Evolutionary conservation across 2,329 filamentous ascomycete genomes (phyloP).

Genomic region (Beauveria scarabaeidicola): DNA sequence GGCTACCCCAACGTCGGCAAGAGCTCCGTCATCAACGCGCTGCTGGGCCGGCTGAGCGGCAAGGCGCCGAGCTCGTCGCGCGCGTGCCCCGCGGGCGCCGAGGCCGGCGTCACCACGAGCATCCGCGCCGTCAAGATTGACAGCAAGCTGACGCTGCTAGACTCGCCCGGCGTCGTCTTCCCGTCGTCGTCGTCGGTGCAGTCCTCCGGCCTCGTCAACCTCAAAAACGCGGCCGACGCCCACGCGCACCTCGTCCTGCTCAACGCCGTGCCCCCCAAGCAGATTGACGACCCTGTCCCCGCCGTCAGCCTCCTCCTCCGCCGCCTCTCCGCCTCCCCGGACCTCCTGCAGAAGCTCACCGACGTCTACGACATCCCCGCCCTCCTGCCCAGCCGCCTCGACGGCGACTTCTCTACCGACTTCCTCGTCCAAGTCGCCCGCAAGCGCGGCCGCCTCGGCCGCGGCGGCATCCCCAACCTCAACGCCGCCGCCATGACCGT

Average conservation of each 20-base stretch:
- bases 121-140: constrained; percentile 89
- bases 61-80: constrained; percentile 46
- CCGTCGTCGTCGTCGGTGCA: constrained; percentile 49
- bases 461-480: constrained; percentile 85
- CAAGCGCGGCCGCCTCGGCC: constrained; percentile 81
- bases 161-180: constrained; percentile 93
- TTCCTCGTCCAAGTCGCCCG: constrained; percentile 92
- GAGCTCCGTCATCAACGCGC: constrained; percentile 91
- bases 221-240: constrained; percentile 59
- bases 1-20: constrained; percentile 96
- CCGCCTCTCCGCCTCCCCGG: constrained; percentile 63
- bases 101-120: constrained; percentile 85
- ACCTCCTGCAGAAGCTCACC: constrained; percentile 70
- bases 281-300: constrained; percentile 86
- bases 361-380: constrained; percentile 78
- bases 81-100: constrained; percentile 80
- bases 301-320: constrained; percentile 79
- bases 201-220: constrained; percentile 34
- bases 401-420: constrained; percentile 74
- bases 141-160: constrained; percentile 85
- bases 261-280: constrained; percentile 86
- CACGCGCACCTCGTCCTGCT: constrained; percentile 80
- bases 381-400: constrained; percentile 55
- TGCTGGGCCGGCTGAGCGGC: constrained; percentile 67
- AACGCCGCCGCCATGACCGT: constrained; percentile 83